A percentile compares a stretch with the other conserved stretches of the same genome.
Conservation (phyloP, 805 yeast species). For the Alloascoidea africana region DNA sequence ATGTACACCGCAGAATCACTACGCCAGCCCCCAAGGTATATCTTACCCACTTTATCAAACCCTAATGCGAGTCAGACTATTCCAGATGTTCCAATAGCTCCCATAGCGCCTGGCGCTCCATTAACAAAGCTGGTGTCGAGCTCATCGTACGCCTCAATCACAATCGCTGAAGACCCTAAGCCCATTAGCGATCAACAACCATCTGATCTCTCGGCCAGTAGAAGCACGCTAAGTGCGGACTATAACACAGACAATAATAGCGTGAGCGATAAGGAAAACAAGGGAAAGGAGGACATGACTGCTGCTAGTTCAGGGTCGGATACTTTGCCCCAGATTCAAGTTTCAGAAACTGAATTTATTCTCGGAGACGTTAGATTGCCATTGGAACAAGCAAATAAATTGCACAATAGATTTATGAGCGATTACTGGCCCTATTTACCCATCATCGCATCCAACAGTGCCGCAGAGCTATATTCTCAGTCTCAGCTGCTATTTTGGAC, state of each 20-base stretch:
- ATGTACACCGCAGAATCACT: constrained; percentile 9
- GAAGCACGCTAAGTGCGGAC: background rate
- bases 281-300: constrained; percentile 84
- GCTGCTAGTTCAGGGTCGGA: constrained; percentile 93
- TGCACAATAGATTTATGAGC: constrained; percentile 54
- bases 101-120: constrained; percentile 2
- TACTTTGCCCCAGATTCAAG: background rate
- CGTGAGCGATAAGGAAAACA: constrained; percentile 68
- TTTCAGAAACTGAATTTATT: constrained; percentile 34
- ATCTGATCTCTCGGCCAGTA: background rate
- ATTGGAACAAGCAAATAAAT: constrained; percentile 47
- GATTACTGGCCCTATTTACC: constrained; percentile 69
- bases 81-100: constrained; percentile 1
- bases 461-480: constrained; percentile 66
- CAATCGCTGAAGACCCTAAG: constrained; percentile 1
- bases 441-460: constrained; percentile 52
- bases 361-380: constrained; percentile 66
- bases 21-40: constrained; percentile 4
- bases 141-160: constrained; percentile 1
- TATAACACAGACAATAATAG: constrained; percentile 3
- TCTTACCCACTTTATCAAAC: background rate
- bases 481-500: constrained; percentile 86
- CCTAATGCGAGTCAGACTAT: background rate
- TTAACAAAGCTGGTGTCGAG: background rate
- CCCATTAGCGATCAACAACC: constrained; percentile 3